Evolutionary conservation across 2,329 filamentous ascomycete species (phyloP), one percentile per base, ranked within the genome.

Genomic region (Hypoxylon sp.): DNA sequence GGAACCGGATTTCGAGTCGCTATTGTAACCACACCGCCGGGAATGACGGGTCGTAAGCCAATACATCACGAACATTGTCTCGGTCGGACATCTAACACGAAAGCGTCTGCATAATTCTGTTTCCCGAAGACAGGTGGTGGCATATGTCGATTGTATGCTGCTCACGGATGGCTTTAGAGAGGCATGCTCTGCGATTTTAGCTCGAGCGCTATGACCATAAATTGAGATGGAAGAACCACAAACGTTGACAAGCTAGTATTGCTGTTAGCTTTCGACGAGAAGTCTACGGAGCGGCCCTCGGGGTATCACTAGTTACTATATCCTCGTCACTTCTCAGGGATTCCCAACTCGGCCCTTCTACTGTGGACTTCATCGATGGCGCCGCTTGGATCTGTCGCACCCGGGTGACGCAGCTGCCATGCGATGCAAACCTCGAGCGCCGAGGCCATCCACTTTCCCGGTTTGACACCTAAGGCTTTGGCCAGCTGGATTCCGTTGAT

Each of bases 341-440:
- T 81, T 0, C 76, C 80, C 50, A 90, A 68, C 68, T 89, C 84
- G 20, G 77, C 72, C 58, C 76, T 80, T 60, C 76, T 79, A 50
- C 68, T 72, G 42, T 75, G 73, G 20, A 91, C 81, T 68, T 88
- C 84, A 42, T 87, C 81, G 49, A 92, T 75, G 1, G 83, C 87
- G 2, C 78, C 83, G 5, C 76, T 68, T 5, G 79, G 74, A 60
- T 93, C 88, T 3, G 81, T 84, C 55, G 78, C 79, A 3, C 80
- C 80, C 0, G 92, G 91, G 70, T 98, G 86, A 31, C 91, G 83
- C 48, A 98, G 82, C 74, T 98, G 95, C 92, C 93, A 98, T 59
- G 87, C 87, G 74, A 96, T 84, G 59, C 91, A 90, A 3, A 92
- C 79, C 26, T 96, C 89, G 42, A 97, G 77, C 3, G 92, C 92